Evolutionary conservation across 225 moss, liverwort and hornwort genomes (phyloP), one percentile per base, ranked within the genome.

Genomic region (Sphagnum tenellum): DNA sequence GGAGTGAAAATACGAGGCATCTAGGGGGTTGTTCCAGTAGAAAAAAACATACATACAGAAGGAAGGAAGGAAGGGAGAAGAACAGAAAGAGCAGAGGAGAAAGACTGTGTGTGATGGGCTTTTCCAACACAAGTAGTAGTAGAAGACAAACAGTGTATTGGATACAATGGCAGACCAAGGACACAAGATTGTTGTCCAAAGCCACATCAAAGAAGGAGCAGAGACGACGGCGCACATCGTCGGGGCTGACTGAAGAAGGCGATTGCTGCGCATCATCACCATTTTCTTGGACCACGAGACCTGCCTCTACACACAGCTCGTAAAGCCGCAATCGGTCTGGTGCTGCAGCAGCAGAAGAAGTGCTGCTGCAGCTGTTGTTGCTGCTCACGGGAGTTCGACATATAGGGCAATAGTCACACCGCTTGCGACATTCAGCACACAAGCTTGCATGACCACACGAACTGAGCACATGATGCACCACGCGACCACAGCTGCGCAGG

Each of bases 81-180:
- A 29, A 29, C 29, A 29, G 29, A 29, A 29, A 1, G 29, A 29
- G 29, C 29, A 29, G 29, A 29, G 29, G 29, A 29, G 29, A 29
- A 29, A 29, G 29, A 29, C 29, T 29, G 29, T 29, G 29, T 29
- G 29, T 29, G 29, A 0, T 29, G 29, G 29, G 29, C 29, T 29
- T 29, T 29, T 29, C 29, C 29, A 29, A 29, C 29, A 29, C 29
- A 29, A 29, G 29, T 29, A 29, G 29, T 29, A 29, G 29, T 29
- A 29, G 29, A 29, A 29, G 1, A 29, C 29, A 29, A 29, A 29
- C 29, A 29, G 29, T 29, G 29, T 29, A 29, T 29, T 29, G 83
- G 91, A 91, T 88, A 91, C 91, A 98, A 73, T 98, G 92, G 79
- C 90, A 93, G 53, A 98, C 82, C 76, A 98, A 75, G 48, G 89